Conservation (phyloP, 2,329 filamentous ascomycete genomes). For the Penicillium sumatraense region DNA sequence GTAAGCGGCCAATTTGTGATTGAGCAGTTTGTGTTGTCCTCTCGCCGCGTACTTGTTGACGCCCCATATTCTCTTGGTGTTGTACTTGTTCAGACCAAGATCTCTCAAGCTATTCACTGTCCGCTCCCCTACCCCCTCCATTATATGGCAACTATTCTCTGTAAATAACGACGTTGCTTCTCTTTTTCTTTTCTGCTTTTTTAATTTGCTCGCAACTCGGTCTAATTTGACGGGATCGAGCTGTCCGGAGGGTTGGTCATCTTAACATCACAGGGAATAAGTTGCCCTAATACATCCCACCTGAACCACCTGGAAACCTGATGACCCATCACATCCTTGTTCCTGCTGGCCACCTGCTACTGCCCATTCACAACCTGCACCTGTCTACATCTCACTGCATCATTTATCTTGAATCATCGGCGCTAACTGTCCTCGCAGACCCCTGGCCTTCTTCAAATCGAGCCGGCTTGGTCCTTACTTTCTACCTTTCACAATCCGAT, state of each 20-base stretch:
- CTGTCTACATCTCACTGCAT: neutral
- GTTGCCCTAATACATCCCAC: neutral
- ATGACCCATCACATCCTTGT: neutral
- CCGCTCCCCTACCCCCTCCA: slow-evolving; percentile 17
- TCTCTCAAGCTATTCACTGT: neutral
- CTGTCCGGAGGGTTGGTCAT: neutral
- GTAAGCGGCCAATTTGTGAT: slow-evolving; percentile 13
- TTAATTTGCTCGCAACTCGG: neutral
- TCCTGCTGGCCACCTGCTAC: neutral
- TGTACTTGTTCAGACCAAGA: neutral
- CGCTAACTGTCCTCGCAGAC: neutral
- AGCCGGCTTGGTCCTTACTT: slow-evolving; percentile 7
- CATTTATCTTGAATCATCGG: neutral
- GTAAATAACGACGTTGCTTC: slow-evolving; percentile 7
- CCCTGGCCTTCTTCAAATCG: neutral
- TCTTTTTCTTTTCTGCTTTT: no score
- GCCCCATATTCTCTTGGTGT: no score
- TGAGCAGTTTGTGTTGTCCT: neutral
- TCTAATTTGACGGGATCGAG: neutral
- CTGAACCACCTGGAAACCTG: neutral
- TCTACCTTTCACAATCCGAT: slow-evolving; percentile 10
- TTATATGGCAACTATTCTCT: neutral
- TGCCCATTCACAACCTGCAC: neutral
- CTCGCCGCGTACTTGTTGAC: neutral
- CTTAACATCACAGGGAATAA: neutral